phyloP scores from a whole-genome alignment of 164 flowering plant genomes.

The Buxus sempervirens region DNA sequence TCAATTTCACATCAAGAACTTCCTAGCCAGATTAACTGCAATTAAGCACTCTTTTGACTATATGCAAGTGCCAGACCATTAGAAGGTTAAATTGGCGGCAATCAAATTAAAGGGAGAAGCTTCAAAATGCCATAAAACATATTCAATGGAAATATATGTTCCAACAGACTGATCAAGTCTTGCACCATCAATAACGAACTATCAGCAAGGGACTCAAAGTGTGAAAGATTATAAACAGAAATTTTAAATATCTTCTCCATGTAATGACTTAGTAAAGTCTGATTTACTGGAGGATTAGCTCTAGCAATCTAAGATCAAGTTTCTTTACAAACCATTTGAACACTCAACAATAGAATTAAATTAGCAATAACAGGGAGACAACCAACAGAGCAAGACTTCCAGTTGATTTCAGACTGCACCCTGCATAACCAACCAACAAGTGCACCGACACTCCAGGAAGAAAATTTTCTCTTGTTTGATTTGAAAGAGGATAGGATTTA shows the following conservation, averaged over 20 bases:
- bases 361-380: neutral
- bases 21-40: neutral
- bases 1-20: neutral
- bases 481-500: too few relatives aligned
- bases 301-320: neutral
- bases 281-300: neutral
- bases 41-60: neutral
- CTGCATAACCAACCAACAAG: too few relatives aligned
- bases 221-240: neutral
- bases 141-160: neutral
- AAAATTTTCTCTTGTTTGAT: too few relatives aligned
- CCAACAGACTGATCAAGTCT: neutral
- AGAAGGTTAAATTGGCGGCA: neutral
- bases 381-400: too few relatives aligned
- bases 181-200: neutral
- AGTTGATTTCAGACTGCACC: too few relatives aligned
- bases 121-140: too few relatives aligned
- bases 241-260: neutral
- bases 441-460: too few relatives aligned
- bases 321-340: neutral
- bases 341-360: too few relatives aligned
- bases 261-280: neutral
- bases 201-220: neutral
- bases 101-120: neutral
- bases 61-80: neutral